These are phyloP conservation scores for Coleophoma eucalyptorum DNA, from an alignment of 2,329 filamentous ascomycete species.

Conservation along the genomic window DNA sequence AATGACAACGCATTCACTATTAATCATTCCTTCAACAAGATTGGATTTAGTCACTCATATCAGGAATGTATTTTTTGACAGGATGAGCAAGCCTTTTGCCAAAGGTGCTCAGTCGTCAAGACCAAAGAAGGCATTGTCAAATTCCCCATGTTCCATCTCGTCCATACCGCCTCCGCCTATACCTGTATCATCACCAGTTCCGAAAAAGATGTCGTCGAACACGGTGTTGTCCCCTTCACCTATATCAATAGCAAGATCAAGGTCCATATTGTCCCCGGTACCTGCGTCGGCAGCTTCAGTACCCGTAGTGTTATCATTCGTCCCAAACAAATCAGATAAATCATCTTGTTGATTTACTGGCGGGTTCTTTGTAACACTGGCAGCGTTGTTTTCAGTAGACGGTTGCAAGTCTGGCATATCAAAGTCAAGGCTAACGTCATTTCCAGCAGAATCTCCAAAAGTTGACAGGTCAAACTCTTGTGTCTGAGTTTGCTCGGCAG, in stretches of 20 bases:
- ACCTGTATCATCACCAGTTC: conserved; percentile 12
- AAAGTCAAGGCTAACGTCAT: conserved; percentile 29
- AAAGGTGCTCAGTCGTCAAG: not conserved
- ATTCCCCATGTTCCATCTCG: conserved; percentile 22
- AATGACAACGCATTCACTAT: too few relatives aligned
- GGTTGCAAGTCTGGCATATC: conserved; percentile 30
- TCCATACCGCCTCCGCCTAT: conserved; percentile 10
- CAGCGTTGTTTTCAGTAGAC: conserved; percentile 10
- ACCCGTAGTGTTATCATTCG: conserved; percentile 4
- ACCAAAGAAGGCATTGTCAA: conserved; percentile 25
- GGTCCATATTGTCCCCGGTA: conserved; percentile 28
- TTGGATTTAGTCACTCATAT: too few relatives aligned
- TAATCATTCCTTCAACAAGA: too few relatives aligned
- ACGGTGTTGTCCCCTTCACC: conserved; percentile 26
- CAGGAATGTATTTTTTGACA: too few relatives aligned
- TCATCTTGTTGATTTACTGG: conserved; percentile 10
- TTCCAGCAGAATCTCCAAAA: conserved; percentile 15
- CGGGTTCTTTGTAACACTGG: conserved; percentile 6
- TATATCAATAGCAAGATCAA: conserved; percentile 52
- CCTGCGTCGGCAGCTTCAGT: not conserved
- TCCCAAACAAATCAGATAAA: conserved; percentile 15
- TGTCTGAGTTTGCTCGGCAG: conserved; percentile 16
- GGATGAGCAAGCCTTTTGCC: too few relatives aligned
- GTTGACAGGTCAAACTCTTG: conserved; percentile 25
- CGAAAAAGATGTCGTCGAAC: conserved; percentile 26